Base-by-base conservation (phyloP, 805 yeast genomes). In the Nakazawaea populi region DNA sequence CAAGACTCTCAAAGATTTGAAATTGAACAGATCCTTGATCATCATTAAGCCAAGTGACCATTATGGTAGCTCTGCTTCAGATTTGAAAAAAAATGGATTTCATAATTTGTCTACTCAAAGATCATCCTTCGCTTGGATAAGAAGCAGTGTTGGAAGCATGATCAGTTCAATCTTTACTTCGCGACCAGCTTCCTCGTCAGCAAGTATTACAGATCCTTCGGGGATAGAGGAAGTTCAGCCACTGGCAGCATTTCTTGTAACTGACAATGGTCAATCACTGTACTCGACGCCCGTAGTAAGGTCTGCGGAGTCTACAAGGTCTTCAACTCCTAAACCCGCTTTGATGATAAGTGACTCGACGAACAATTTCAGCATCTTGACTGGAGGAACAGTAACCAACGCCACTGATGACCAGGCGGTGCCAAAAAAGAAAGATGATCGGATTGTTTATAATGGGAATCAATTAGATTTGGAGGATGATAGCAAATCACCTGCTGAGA, bases 11-110 rank as follows among this genome's bases (percentile, higher is more conserved):
- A 62, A 62, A 29, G 75, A 71, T 4, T 69, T 90, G 49, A 82
- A 80, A 27, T 68, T 90, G 47, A 74, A 79, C 12, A 73, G 95
- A 52, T 83, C 95, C 9, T 88, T 86, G 0, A 65, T 90, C 45
- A 82, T 88, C 28, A 69, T 90, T 55, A 86, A 87, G 60, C 91
- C 94, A 4, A 41, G 62, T 3, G 69, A 66, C 46, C 54, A 47
- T 36, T 44, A 43, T 18, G 54, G 55, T 2, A 9, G 53, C 12
- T 35, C 52, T 6, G 24, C 44, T 6, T 34, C 28, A 36, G 52
- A 38, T 32, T 9, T 35, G 48, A 35, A 44, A 44, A 38, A 42
- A 42, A 10, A 46, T 34, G 46, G 30, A 24, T 41, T 34, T 37
- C 45, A 38, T n/a, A 42, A 41, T 41, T 49, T 46, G 32, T 24